Evolutionary conservation across 768 basidiomycete genomes (phyloP), one percentile per base, ranked within the genome.

Genomic region (Lyophyllum shimeji): DNA sequence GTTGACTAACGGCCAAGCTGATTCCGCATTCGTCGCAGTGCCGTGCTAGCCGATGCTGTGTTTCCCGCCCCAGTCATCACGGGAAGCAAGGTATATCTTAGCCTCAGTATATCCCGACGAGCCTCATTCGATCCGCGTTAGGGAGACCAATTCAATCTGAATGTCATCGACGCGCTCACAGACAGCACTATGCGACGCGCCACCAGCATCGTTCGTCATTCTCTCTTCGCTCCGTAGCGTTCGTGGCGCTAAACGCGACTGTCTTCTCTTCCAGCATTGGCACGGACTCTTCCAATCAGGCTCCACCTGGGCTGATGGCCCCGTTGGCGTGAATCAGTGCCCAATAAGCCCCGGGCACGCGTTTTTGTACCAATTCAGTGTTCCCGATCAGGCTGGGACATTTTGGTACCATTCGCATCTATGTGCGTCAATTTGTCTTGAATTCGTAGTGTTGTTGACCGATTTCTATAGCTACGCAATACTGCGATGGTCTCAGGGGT

Each of bases 91-190:
- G 69, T 63, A 13, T 29, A 9, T 9, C 9, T 29, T 9, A 29
- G 29, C 29, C 29, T 29, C n/a, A 29, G 29, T 29, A 29, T 29
- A 29, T 29, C 29, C 4, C 29, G 5, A 9, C 29, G 29, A 29
- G 29, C 4, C 29, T 29, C 29, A 29, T 29, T 29, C 29, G 9
- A 29, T 17, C n/a, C 50, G 48, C 13, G 24, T 20, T 42, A 66
- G 69, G 76, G 77, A 2, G 68, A 74, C 40, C 52, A 58, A 29
- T 75, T 81, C 55, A 52, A 56, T 24, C 60, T 85, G 34, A 78
- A 80, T 39, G 79, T 84, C 20, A 59, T 73, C 8, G 76, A 84
- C 55, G 20, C 60, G n/a, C 66, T 84, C 24, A 71, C 65, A 1
- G 78, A 84, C 31, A 65, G 65, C 3, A 66, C 60, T 3, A 69